Percentiles rank a stretch among this genome's conserved stretches.
Evolutionary conservation across 345 rosid species (phyloP).

Genomic region (Populus deltoides): DNA sequence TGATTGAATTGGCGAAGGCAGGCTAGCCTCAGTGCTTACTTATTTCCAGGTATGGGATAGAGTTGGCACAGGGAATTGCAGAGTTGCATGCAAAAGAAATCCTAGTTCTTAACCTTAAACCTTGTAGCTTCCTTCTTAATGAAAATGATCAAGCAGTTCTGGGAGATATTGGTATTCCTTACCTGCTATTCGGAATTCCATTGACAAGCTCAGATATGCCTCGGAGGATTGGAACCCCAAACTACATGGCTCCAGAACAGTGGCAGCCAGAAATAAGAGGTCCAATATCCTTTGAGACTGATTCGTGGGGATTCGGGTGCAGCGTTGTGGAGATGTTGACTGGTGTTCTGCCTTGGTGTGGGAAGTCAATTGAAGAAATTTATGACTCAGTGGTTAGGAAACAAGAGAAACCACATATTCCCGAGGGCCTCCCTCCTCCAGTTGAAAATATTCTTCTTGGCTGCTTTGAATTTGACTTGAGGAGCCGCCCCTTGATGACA

Average conservation of each 20-base stretch:
- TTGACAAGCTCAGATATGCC: conserved; percentile 61
- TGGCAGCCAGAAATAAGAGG: conserved; percentile 89
- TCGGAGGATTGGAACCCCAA: conserved; percentile 76
- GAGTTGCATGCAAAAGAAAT: conserved; percentile 67
- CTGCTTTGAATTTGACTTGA: conserved; percentile 86
- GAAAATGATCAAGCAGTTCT: conserved; percentile 63
- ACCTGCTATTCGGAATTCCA: conserved; percentile 66
- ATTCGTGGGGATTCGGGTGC: conserved; percentile 95
- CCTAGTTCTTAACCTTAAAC: conserved; percentile 77
- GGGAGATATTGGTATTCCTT: conserved; percentile 82
- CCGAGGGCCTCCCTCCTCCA: conserved; percentile 68
- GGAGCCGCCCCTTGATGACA: conserved; percentile 81
- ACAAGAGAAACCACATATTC: conserved; percentile 67
- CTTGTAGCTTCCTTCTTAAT: conserved; percentile 68
- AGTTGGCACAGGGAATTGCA: conserved; percentile 64
- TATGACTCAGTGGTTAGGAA: conserved; percentile 60
- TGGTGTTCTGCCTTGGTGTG: conserved; percentile 77
- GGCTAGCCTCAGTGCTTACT: conserved; percentile 7
- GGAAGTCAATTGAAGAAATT: conserved; percentile 64
- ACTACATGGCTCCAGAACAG: conserved; percentile 98
- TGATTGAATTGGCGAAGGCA: not conserved
- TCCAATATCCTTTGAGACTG: conserved; percentile 83
- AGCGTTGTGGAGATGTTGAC: conserved; percentile 91
- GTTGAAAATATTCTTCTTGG: conserved; percentile 68
- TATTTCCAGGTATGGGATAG: conserved; percentile 62